Evolutionary conservation across 1,139 yeast species (phyloP), one percentile per base, ranked within the genome.

Genomic region (Pneumocystis wakefieldiae): DNA sequence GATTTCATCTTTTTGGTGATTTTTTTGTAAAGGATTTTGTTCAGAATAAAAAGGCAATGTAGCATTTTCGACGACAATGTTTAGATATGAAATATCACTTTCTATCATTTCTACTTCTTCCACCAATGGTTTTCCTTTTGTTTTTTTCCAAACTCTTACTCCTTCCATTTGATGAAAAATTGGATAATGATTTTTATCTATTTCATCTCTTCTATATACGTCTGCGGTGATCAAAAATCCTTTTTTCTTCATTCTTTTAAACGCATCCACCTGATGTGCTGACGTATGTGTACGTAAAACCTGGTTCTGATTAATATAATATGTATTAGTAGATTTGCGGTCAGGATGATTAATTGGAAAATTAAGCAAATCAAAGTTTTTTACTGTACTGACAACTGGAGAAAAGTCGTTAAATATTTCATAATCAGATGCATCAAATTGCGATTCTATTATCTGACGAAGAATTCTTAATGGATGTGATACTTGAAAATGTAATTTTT

Each of bases 81-180:
- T 83, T 3, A 87, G 81, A 57, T 79, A 76, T 0, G 95, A 95
- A 64, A 88, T 81, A 0, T 78, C 73, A n/a, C 76, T 84, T 41
- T 86, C 82, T 8, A 61, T 61, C 57, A 60, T 42, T 36, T 61
- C 59, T 17, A 80, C 71, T 38, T 82, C 67, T 41, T 73, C 73
- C 2, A 71, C 72, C 53, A 74, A 71, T 14, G 76, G 75, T 4
- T 74, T 72, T 60, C 71, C 75, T 42, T 78, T 75, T 0, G 74
- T 72, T 61, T 85, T 77, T 12, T 82, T 77, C 97, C 97, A 94
- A 7, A 86, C 75, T 66, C 95, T 78, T 1, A 96, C 97, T 61
- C 98, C 98, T 75, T 92, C 99, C 89, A 92, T 83, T 74, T 92
- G 99, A 72, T 92, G 97, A 75, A 92, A 94, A 0, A 88, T 97